A percentile compares a stretch with the other conserved stretches of the same genome.
These are phyloP conservation scores for Ceratocystis smalleyi DNA, from an alignment of 2,329 filamentous ascomycete genomes.

Conservation along the genomic window DNA sequence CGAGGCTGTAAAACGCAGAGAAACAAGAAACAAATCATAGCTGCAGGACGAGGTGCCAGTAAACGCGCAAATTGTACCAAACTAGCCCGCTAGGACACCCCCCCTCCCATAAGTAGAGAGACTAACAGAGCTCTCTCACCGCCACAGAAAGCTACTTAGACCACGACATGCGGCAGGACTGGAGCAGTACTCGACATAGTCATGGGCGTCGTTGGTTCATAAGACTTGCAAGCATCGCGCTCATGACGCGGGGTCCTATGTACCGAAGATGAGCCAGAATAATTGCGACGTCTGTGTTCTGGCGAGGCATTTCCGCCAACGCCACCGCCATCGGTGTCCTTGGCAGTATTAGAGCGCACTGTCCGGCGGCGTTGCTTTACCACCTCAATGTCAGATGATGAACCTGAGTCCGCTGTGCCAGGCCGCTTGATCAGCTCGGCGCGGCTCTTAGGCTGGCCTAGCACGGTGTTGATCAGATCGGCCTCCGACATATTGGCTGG, in stretches of 20 bases:
- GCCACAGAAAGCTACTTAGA: background rate
- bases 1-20: background rate
- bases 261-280: background rate
- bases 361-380: slow-evolving; percentile 10
- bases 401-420: slow-evolving; percentile 11
- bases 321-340: slow-evolving; percentile 9
- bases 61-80: background rate
- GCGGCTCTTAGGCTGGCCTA: slow-evolving; percentile 19
- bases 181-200: slow-evolving; percentile 10
- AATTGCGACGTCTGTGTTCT: background rate
- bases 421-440: slow-evolving; percentile 11
- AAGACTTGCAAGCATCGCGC: background rate
- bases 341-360: slow-evolving; percentile 12
- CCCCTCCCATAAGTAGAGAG: background rate
- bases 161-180: slow-evolving; percentile 15
- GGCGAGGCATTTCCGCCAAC: background rate
- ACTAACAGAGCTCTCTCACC: background rate
- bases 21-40: slow-evolving; percentile 15
- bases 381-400: slow-evolving; percentile 13
- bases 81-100: no score
- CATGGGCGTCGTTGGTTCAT: slow-evolving; percentile 15
- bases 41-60: background rate
- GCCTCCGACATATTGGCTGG: slow-evolving; percentile 24
- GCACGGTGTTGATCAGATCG: slow-evolving; percentile 31
- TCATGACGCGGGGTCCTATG: background rate